phyloP scores from a whole-genome alignment of 331 rosid species.

The Saraca asoca region DNA sequence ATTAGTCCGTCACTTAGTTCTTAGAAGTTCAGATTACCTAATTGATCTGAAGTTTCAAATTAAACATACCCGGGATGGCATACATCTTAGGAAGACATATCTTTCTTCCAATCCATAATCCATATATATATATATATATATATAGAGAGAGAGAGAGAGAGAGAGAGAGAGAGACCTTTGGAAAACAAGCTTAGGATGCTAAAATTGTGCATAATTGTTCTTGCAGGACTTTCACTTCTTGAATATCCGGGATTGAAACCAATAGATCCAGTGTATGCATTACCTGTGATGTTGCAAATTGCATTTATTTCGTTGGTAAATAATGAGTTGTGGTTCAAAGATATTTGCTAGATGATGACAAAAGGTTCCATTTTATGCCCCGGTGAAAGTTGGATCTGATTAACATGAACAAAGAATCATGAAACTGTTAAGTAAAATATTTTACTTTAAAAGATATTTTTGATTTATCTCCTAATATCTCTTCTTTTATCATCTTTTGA shows the following conservation, averaged over 20 bases:
- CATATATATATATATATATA: too few species aligned
- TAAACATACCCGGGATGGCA: conserved; percentile 8
- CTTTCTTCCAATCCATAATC: background rate
- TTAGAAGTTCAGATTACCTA: background rate
- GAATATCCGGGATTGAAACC: conserved; percentile 88
- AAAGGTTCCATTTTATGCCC: too few species aligned
- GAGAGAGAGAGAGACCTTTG: background rate
- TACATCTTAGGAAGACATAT: conserved; percentile 9
- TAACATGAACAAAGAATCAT: too few species aligned
- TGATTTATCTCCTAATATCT: too few species aligned
- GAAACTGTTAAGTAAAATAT: too few species aligned
- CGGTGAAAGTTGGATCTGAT: too few species aligned
- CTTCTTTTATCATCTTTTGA: too few species aligned
- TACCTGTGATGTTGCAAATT: conserved; percentile 74
- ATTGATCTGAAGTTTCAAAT: conserved; percentile 4
- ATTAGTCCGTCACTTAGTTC: too few species aligned
- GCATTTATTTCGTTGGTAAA: conserved; percentile 51
- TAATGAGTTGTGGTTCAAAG: too few species aligned
- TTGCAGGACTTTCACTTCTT: conserved; percentile 87
- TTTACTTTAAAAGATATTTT: too few species aligned
- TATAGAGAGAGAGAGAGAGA: too few species aligned
- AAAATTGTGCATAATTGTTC: conserved; percentile 31
- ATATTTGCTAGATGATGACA: too few species aligned
- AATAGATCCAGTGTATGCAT: conserved; percentile 76
- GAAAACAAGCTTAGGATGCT: conserved; percentile 16